Percentiles rank a stretch among this genome's conserved stretches.
Conservation (phyloP, 1,284 basidiomycete genomes). For the Boletellus deceptivus region DNA sequence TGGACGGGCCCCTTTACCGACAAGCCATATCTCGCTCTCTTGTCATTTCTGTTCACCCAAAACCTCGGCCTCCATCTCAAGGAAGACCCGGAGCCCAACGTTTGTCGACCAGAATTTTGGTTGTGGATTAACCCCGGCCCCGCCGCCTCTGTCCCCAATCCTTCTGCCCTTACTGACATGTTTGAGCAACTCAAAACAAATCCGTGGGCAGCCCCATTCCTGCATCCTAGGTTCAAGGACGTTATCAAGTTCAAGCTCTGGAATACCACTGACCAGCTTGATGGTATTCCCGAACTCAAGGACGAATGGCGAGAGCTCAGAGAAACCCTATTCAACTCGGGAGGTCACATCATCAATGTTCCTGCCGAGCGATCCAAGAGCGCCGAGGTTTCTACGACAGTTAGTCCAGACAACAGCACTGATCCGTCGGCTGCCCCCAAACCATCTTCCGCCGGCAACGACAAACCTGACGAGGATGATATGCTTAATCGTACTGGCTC, state of each 20-base stretch:
- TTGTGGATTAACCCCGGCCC: conserved; percentile 86
- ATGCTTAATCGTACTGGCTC: conserved; percentile 76
- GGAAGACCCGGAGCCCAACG: conserved; percentile 34
- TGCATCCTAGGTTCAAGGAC: conserved; percentile 77
- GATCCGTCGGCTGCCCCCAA: conserved; percentile 18
- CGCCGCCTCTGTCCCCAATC: conserved; percentile 69
- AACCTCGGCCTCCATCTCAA: conserved; percentile 63
- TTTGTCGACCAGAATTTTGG: conserved; percentile 78
- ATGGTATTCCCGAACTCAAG: conserved; percentile 73
- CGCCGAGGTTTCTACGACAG: conserved; percentile 15
- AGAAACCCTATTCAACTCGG: conserved; percentile 73
- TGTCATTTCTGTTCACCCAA: conserved; percentile 76
- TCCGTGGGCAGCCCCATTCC: conserved; percentile 83
- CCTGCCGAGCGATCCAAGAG: conserved; percentile 40
- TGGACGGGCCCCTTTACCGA: conserved; percentile 80
- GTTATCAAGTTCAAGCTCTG: conserved; percentile 84
- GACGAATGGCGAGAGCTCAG: conserved; percentile 73
- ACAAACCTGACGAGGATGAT: conserved; percentile 49
- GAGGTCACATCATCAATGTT: conserved; percentile 59
- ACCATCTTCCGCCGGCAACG: conserved; percentile 27
- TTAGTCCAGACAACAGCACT: conserved; percentile 25
- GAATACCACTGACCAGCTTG: conserved; percentile 89
- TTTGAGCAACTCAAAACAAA: conserved; percentile 65
- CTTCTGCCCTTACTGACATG: conserved; percentile 68
- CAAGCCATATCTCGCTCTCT: conserved; percentile 72